Base-by-base conservation (phyloP, 2,329 filamentous ascomycete genomes). In the Beauveria scarabaeidicola region DNA sequence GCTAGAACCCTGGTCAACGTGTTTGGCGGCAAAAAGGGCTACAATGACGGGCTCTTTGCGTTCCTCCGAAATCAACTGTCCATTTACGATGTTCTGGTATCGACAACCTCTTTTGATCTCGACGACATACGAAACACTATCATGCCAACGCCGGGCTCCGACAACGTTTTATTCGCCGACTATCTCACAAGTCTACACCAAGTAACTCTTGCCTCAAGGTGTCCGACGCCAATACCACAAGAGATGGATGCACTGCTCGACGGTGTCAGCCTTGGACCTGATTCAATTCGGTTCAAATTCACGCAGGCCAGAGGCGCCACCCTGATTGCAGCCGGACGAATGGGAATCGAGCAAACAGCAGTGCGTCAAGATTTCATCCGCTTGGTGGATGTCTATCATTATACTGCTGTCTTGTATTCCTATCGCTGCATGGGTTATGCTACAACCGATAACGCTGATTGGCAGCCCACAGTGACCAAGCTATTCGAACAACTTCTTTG, bases 41-140 rank as follows among this genome's bases (percentile, higher is more conserved):
- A 59, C 32, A 63, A 60, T 36, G 62, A 66, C 11, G 55, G 64
- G 11, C 61, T 69, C 19, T 67, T 70, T 50, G 64, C 64, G 8
- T 70, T 70, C 56, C 50, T 70, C 7, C 63, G 68, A 8, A 69
- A 69, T 48, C 68, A 70, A 44, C 62, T 70, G 3, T 63, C 66
- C 3, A 65, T 70, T 5, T 64, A 70, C 36, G 69, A 70, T 29
- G 63, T 70, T 3, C 46, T 69, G 6, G 65, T 64, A 9, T 66
- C 65, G 9, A 68, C 68, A 1, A 70, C 68, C 4, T 70, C 68
- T 0, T 70, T 70, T 21, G 61, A 66, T 44, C 17, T 65, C 11
- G 47, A 61, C 5, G 65, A 67, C 36, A 61, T 69, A 17, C 52
- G 65, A 32, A 62, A 64, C 9, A 63, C 67, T 3, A 63, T 68